phyloP scores from a whole-genome alignment of 805 yeast genomes.

The Ogataea parapolymorpha region DNA sequence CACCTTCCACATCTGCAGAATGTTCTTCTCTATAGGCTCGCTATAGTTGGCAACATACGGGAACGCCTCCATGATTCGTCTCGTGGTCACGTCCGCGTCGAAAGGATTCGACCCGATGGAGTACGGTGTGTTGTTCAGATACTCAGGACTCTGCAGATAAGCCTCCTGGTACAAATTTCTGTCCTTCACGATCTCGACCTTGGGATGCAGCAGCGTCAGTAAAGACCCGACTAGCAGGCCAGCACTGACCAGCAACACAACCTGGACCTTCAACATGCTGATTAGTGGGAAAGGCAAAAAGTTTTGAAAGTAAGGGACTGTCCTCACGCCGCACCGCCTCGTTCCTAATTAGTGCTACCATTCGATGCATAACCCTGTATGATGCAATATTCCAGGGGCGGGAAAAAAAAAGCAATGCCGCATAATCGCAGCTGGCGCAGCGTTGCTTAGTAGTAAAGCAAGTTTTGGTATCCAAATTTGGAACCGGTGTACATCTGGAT shows the following conservation, averaged over 20 bases:
- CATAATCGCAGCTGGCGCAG: neutral
- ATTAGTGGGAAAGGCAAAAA: neutral
- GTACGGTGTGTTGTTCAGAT: slow-evolving; percentile 7
- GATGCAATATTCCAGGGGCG: too few relatives aligned
- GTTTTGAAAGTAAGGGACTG: neutral
- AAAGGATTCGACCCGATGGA: slow-evolving; percentile 16
- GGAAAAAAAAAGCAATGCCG: neutral
- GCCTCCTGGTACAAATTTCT: slow-evolving; percentile 5
- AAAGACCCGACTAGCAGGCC: slow-evolving; percentile 8
- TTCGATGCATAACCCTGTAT: too few relatives aligned
- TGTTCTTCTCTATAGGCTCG: slow-evolving; percentile 18
- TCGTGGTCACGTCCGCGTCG: slow-evolving; percentile 8
- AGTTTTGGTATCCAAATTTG: slow-evolving; percentile 20
- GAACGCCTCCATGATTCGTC: slow-evolving; percentile 10
- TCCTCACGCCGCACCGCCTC: neutral
- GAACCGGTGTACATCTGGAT: slow-evolving; percentile 22
- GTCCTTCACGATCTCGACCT: slow-evolving; percentile 2
- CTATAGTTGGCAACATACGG: slow-evolving; percentile 5
- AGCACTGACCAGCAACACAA: slow-evolving; percentile 1
- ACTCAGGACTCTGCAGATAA: slow-evolving; percentile 8
- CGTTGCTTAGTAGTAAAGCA: slow-evolving; percentile 18
- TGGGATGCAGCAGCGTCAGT: slow-evolving; percentile 1
- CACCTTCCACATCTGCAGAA: slow-evolving; percentile 23
- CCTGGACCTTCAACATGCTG: neutral
- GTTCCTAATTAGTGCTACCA: neutral